Base-by-base conservation (phyloP, 805 yeast species). In the Kodamaea hsintzibuensis region DNA sequence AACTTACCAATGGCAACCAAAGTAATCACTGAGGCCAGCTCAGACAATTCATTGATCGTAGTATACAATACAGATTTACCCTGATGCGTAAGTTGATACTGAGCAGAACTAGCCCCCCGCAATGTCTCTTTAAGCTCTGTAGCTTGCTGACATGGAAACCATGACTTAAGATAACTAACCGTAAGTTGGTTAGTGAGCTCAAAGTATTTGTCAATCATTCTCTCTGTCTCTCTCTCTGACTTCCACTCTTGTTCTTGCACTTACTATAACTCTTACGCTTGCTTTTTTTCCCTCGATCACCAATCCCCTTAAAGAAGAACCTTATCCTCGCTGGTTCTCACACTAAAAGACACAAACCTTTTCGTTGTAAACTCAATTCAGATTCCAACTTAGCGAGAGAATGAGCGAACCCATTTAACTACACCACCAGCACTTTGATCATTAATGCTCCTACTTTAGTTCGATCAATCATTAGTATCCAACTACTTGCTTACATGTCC, bases 171-270 rank as follows among this genome's bases (percentile, higher is more conserved):
- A 55, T 61, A 67, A 47, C 63, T 57, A 22, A 58, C 55, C 33
- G 65, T 55, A 49, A 69, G 55, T 37, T 55, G 52, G 16, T 57
- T 52, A 1, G 70, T 63, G 47, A 69, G 61, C 51, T 66, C 57
- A 46, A 62, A 61, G 53, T 63, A 67, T 40, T 49, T 60, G 35
- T 60, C 44, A 47, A 63, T 57, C 55, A 52, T 52, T 7, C n/a
- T 40, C 25, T 40, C 17, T 4, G 6, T 17, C n/a, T 39, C 33
- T 27, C 33, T 27, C 33, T 7, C 8, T 27, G 33, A 6, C 33
- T 27, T 27, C 33, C 6, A 27, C 33, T 6, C 9, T 27, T 7
- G 8, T 27, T 27, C 33, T 27, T 9, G 9, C 8, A 27, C n/a
- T n/a, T n/a, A 22, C 25, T 22, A 22, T 22, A 3, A 22, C 25